Percentiles rank a stretch among this genome's conserved stretches.
Conservation (phyloP, 2,329 filamentous ascomycete genomes). For the Helicocarpus griseus region DNA sequence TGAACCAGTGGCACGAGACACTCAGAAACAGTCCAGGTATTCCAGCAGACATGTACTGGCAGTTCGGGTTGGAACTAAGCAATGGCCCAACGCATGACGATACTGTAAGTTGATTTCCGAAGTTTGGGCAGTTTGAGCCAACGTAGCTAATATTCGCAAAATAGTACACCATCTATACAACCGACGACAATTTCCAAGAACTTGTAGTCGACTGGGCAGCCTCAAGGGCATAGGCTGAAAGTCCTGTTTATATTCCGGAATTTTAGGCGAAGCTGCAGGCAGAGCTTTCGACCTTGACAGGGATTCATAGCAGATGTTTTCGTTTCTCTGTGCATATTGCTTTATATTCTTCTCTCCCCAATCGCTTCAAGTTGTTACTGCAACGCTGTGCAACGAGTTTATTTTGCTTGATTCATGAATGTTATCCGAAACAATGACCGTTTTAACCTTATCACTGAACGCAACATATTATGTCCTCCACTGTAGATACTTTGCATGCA, state of each 20-base stretch:
- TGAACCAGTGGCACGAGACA: slow-evolving; percentile 27
- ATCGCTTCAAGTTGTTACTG: too few relatives aligned
- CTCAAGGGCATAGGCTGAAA: background rate
- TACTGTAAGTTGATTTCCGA: background rate
- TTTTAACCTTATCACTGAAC: too few relatives aligned
- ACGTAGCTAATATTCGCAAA: background rate
- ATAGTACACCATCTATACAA: slow-evolving; percentile 1
- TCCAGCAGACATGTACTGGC: slow-evolving; percentile 32
- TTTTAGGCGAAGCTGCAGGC: too few relatives aligned
- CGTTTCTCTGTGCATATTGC: too few relatives aligned
- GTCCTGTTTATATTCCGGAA: background rate
- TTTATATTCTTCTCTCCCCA: too few relatives aligned
- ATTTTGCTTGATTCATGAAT: too few relatives aligned
- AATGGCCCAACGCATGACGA: slow-evolving; percentile 22
- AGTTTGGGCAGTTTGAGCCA: background rate
- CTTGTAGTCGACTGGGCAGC: background rate
- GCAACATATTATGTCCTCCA: too few relatives aligned
- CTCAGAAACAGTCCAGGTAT: slow-evolving; percentile 25
- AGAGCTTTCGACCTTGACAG: background rate
- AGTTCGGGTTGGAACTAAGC: slow-evolving; percentile 25
- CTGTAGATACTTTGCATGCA: too few relatives aligned
- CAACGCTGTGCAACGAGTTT: too few relatives aligned
- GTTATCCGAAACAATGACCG: too few relatives aligned
- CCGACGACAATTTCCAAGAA: slow-evolving; percentile 3
- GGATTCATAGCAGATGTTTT: too few relatives aligned